Conservation (phyloP, 140 eudicot species). For the Erigeron philadelphicus region DNA sequence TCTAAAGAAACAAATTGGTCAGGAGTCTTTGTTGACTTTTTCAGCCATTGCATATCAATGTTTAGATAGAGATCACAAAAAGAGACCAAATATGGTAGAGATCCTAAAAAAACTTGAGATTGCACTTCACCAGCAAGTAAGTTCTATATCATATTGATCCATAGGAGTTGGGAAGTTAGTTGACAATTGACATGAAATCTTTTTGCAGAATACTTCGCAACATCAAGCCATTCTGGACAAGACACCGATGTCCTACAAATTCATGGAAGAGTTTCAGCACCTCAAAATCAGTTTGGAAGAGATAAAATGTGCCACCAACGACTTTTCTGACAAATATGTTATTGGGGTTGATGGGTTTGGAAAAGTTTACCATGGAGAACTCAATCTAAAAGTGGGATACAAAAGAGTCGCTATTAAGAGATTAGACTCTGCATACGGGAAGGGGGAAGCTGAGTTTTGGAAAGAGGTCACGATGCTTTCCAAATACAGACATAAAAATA, state of each 20-base stretch:
- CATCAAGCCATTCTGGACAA: background rate
- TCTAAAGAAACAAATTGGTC: constrained; percentile 10
- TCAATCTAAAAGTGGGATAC: background rate
- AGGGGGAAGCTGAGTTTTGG: background rate
- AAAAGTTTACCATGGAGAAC: background rate
- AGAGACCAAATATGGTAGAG: constrained; percentile 13
- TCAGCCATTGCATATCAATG: constrained; percentile 8
- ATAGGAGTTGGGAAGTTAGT: background rate
- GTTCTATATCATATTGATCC: background rate
- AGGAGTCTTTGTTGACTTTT: constrained; percentile 8
- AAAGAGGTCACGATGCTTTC: background rate
- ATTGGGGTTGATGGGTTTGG: constrained; percentile 10
- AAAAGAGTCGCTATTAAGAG: constrained; percentile 8
- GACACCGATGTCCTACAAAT: background rate
- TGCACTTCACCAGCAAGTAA: constrained; percentile 7
- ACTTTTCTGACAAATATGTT: background rate
- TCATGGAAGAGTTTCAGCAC: background rate
- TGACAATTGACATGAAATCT: background rate
- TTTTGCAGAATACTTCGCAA: constrained; percentile 4
- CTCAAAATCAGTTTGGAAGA: background rate
- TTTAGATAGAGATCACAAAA: background rate
- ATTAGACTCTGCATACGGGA: constrained; percentile 2
- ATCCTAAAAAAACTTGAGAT: constrained; percentile 14
- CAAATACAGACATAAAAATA: constrained; percentile 8
- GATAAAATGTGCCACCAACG: background rate